Percentiles rank a stretch among this genome's conserved stretches.
These are phyloP conservation scores for Coniella lustricola DNA, from an alignment of 2,329 filamentous ascomycete species.

Conservation along the genomic window DNA sequence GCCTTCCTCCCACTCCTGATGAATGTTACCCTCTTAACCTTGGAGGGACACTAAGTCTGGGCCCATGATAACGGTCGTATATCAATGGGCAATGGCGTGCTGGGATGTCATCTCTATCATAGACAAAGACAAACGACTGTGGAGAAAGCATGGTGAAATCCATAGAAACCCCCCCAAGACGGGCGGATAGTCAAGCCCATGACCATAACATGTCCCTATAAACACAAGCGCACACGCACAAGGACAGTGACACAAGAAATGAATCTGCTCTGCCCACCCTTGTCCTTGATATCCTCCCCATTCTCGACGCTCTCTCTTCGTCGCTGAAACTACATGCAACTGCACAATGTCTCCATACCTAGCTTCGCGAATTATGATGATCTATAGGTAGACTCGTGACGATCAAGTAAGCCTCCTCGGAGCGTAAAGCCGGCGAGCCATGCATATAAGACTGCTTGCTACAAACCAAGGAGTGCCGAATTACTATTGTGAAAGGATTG, in stretches of 20 bases:
- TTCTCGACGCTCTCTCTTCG: not conserved
- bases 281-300: conserved; percentile 1
- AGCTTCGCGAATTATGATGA: conserved; percentile 19
- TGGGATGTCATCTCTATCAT: conserved; percentile 12
- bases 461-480: conserved; percentile 3
- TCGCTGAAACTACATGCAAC: conserved; percentile 2
- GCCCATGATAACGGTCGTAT: conserved; percentile 13
- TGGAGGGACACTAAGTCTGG: conserved; percentile 15
- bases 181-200: conserved; percentile 3
- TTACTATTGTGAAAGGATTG: conserved; percentile 2
- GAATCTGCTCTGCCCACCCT: no score
- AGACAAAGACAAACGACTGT: not conserved
- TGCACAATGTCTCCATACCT: conserved; percentile 7
- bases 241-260: conserved; percentile 8
- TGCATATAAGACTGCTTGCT: conserved; percentile 9
- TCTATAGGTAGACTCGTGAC: conserved; percentile 17
- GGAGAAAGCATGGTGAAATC: not conserved
- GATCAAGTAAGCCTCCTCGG: conserved; percentile 12
- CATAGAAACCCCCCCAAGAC: conserved; percentile 4
- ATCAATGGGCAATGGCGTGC: conserved; percentile 2
- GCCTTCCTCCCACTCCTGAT: conserved; percentile 12
- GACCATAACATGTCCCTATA: conserved; percentile 4
- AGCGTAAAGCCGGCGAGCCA: conserved; percentile 1
- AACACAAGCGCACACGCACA: conserved; percentile 1
- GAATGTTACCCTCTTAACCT: conserved; percentile 4